These are phyloP conservation scores for Penicillium sclerotiorum DNA, from an alignment of 2,329 filamentous ascomycete species.

Conservation along the genomic window DNA sequence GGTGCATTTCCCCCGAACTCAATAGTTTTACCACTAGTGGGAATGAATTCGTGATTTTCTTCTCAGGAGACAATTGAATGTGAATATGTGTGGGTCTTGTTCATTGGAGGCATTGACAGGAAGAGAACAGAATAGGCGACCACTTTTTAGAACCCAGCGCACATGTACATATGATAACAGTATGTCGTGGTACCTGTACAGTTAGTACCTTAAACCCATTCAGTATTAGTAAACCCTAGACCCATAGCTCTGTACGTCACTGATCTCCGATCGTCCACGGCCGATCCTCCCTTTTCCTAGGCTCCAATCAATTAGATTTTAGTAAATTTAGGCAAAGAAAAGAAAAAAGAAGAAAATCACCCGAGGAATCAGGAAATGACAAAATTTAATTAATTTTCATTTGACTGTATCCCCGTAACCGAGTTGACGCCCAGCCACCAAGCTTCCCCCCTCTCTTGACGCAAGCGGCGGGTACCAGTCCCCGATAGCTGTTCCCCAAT, in stretches of 20 bases:
- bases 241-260: slow-evolving; percentile 19
- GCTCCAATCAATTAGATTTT: background rate
- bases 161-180: no score
- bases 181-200: no score
- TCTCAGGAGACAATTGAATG: no score
- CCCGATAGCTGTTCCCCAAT: slow-evolving; percentile 6
- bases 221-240: background rate
- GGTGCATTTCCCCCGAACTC: slow-evolving; percentile 1
- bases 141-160: no score
- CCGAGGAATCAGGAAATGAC: background rate
- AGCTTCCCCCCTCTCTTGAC: slow-evolving; percentile 21
- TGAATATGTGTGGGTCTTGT: no score
- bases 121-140: no score
- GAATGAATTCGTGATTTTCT: no score
- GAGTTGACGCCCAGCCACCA: slow-evolving; percentile 22
- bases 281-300: slow-evolving; percentile 20
- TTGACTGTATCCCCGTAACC: background rate
- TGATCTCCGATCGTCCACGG: slow-evolving; percentile 25
- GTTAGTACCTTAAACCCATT: no score
- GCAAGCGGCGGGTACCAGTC: slow-evolving; percentile 27
- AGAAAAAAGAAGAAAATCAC: background rate
- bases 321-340: background rate
- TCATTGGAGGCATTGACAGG: no score
- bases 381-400: background rate
- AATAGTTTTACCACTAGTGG: slow-evolving; percentile 12